Percentiles rank a stretch among this genome's conserved stretches.
Evolutionary conservation across 129 eudicot genomes (phyloP).

Genomic region (Tagetes erecta): DNA sequence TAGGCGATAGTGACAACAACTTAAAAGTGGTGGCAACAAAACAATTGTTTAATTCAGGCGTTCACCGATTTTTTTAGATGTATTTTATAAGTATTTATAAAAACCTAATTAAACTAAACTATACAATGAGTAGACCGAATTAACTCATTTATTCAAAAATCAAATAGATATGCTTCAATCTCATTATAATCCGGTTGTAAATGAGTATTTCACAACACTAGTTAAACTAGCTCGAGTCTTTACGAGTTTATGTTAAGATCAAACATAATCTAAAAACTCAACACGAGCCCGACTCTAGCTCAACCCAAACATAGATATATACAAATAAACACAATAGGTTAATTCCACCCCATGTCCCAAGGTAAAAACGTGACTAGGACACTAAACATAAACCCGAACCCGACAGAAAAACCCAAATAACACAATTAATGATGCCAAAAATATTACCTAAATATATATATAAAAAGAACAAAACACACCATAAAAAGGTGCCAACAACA

Average conservation of each 20-base stretch:
- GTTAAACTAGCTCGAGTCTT: neutral
- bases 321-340: neutral
- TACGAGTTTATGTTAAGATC: neutral
- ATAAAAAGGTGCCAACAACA: neutral
- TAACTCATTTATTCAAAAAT: no score
- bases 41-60: no score
- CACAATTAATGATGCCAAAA: constrained; percentile 10
- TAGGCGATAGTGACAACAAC: no score
- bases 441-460: constrained; percentile 4
- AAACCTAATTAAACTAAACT: no score
- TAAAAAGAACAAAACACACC: constrained; percentile 14
- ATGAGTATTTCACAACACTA: no score
- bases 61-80: no score
- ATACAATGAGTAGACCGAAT: no score
- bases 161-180: no score
- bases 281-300: neutral
- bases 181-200: no score
- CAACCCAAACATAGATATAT: neutral
- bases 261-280: neutral
- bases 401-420: neutral
- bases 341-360: neutral
- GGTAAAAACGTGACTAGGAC: neutral
- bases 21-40: no score
- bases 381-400: neutral
- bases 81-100: no score